Percentiles rank a stretch among this genome's conserved stretches.
Conservation (phyloP, 2,329 filamentous ascomycete genomes). For the Neopestalotiopsis clavispora region DNA sequence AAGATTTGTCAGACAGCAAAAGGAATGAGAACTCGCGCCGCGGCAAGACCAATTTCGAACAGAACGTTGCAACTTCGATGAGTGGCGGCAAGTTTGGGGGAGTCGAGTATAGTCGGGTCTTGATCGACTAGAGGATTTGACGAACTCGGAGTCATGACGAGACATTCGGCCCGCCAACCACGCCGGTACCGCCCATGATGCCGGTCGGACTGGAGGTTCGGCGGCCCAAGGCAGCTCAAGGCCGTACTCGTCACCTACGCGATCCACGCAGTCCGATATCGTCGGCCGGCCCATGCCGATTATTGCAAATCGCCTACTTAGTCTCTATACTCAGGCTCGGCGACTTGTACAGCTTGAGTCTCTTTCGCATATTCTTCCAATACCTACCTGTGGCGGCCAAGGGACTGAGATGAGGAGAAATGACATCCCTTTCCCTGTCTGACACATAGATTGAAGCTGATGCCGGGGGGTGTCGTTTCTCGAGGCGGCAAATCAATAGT, state of each 20-base stretch:
- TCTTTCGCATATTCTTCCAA: not conserved
- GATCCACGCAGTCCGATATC: not conserved
- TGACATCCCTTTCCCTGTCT: not conserved
- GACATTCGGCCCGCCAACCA: not conserved
- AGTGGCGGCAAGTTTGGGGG: slow-evolving; percentile 77
- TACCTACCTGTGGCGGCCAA: not conserved
- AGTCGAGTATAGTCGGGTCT: slow-evolving; percentile 76
- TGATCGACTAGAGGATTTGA: slow-evolving; percentile 55
- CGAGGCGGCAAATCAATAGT: not conserved
- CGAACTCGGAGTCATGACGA: not conserved
- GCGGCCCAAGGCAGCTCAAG: not conserved
- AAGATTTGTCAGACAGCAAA: slow-evolving; percentile 79
- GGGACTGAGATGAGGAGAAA: not conserved
- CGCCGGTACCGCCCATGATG: not conserved
- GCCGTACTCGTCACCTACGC: not conserved
- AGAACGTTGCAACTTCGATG: slow-evolving; percentile 88
- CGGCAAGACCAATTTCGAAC: slow-evolving; percentile 79
- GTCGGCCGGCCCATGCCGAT: not conserved
- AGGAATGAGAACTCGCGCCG: not conserved
- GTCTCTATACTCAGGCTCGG: not conserved
- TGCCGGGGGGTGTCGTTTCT: not conserved
- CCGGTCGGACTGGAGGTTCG: not conserved
- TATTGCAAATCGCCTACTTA: not conserved
- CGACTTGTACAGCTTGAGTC: not conserved
- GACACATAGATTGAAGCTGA: not conserved